Conservation (phyloP, 2,329 filamentous ascomycete species). For the Aureobasidium leucospermi region DNA sequence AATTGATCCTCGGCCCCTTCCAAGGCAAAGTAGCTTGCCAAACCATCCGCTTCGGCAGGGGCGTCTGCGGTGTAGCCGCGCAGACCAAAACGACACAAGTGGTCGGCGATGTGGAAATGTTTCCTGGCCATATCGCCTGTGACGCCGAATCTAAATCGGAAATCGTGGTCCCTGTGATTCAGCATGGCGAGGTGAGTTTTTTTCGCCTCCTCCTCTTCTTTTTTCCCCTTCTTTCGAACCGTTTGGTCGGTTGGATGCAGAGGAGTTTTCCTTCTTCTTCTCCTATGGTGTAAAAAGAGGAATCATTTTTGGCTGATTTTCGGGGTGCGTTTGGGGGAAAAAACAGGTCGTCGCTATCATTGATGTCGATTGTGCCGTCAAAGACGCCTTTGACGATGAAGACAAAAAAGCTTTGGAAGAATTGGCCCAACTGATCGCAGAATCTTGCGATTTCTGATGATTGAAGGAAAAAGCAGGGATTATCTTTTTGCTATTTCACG, state of each 20-base stretch:
- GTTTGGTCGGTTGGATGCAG: not conserved
- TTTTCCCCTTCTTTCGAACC: not conserved
- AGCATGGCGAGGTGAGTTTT: slow-evolving; percentile 36
- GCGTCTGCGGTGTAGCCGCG: slow-evolving; percentile 70
- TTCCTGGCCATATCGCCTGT: slow-evolving; percentile 76
- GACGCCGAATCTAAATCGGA: slow-evolving; percentile 69
- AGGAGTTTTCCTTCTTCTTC: not conserved
- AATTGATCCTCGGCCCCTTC: slow-evolving; percentile 69
- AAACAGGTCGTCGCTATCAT: slow-evolving; percentile 62
- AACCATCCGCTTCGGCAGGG: slow-evolving; percentile 63
- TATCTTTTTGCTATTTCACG: not conserved
- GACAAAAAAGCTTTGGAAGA: slow-evolving; percentile 61
- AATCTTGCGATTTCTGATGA: slow-evolving; percentile 57
- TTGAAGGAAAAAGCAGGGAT: not conserved
- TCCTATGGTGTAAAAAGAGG: not conserved
- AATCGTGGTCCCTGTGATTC: slow-evolving; percentile 68
- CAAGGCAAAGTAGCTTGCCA: slow-evolving; percentile 75
- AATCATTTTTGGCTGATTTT: not conserved
- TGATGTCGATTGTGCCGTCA: slow-evolving; percentile 66
- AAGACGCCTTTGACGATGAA: slow-evolving; percentile 60
- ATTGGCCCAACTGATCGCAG: slow-evolving; percentile 53
- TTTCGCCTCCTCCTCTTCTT: not conserved
- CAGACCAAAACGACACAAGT: slow-evolving; percentile 55
- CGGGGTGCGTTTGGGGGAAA: not conserved
- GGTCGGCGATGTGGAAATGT: slow-evolving; percentile 60